These are phyloP conservation scores for Saccharomycopsis sp. DNA, from an alignment of 805 yeast genomes.

Conservation along the genomic window DNA sequence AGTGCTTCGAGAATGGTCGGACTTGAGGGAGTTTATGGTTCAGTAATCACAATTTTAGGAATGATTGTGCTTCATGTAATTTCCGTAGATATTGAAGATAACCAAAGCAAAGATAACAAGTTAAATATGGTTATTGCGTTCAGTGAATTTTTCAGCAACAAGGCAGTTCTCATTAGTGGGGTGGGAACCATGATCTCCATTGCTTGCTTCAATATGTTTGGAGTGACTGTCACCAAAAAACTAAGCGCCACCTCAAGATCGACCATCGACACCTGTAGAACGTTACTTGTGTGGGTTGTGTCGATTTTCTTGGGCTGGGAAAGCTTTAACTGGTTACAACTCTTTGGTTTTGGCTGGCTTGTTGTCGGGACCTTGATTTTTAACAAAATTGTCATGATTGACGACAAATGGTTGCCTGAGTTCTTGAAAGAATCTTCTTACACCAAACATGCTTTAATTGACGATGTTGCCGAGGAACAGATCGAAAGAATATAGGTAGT, in stretches of 20 bases:
- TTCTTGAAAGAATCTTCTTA: slow-evolving; percentile 33
- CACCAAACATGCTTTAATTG: slow-evolving; percentile 24
- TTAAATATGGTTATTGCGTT: slow-evolving; percentile 52
- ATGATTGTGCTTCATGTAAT: slow-evolving; percentile 38
- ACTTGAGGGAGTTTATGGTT: slow-evolving; percentile 68
- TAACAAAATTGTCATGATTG: slow-evolving; percentile 57
- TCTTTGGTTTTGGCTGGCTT: slow-evolving; percentile 53
- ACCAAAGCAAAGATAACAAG: slow-evolving; percentile 31
- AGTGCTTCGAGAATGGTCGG: slow-evolving; percentile 61
- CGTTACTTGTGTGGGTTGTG: slow-evolving; percentile 67
- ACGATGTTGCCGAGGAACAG: slow-evolving; percentile 36
- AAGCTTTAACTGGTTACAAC: slow-evolving; percentile 52
- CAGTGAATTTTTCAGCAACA: slow-evolving; percentile 39
- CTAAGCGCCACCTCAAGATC: slow-evolving; percentile 73
- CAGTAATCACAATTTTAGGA: slow-evolving; percentile 35
- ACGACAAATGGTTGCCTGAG: slow-evolving; percentile 41
- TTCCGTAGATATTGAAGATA: slow-evolving; percentile 31
- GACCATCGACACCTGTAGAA: slow-evolving; percentile 72
- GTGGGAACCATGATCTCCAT: slow-evolving; percentile 65
- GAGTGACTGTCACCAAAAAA: slow-evolving; percentile 57
- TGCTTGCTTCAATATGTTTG: slow-evolving; percentile 65
- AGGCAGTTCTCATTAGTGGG: slow-evolving; percentile 44
- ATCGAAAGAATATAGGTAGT: slow-evolving; percentile 31
- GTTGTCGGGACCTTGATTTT: slow-evolving; percentile 70
- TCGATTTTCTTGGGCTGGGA: slow-evolving; percentile 75